Conservation (phyloP, 495 filamentous ascomycete genomes). For the Bathelium albidoporum region DNA sequence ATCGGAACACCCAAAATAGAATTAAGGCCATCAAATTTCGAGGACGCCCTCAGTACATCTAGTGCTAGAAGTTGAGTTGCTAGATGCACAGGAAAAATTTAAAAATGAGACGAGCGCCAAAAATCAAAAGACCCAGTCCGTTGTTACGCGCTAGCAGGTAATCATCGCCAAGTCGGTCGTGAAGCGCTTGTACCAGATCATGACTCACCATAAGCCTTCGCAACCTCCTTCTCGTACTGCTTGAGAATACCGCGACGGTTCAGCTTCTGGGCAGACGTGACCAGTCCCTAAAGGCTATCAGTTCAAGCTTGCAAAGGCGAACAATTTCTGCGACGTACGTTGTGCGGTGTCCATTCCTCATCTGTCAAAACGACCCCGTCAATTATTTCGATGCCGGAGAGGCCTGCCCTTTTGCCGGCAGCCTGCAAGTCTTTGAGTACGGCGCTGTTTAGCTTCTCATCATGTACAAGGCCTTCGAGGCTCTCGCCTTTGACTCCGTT, state of each 20-base stretch:
- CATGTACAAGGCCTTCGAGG: constrained; percentile 71
- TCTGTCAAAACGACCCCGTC: constrained; percentile 86
- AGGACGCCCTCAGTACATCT: not conserved
- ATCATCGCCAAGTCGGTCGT: not conserved
- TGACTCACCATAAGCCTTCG: constrained; percentile 40
- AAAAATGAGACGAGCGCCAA: not conserved
- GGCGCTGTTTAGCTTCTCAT: constrained; percentile 64
- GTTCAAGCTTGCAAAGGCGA: not conserved
- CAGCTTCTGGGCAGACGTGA: constrained; percentile 68
- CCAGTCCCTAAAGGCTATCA: constrained; percentile 39
- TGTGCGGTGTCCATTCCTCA: constrained; percentile 95
- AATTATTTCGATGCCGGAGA: constrained; percentile 82
- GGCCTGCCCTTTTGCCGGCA: constrained; percentile 62
- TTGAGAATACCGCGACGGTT: constrained; percentile 58
- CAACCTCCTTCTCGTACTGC: constrained; percentile 56
- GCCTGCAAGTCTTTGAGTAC: constrained; percentile 78
- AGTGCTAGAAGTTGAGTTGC: not conserved
- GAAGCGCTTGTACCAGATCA: not conserved
- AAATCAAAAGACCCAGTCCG: not conserved
- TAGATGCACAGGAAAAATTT: not conserved
- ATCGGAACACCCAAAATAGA: not conserved
- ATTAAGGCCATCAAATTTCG: not conserved
- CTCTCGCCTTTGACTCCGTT: constrained; percentile 59
- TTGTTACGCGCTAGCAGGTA: not conserved
- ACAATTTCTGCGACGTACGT: constrained; percentile 50